Evolutionary conservation across 768 basidiomycete species (phyloP).

Genomic region (Chlorophyllum brunneum): DNA sequence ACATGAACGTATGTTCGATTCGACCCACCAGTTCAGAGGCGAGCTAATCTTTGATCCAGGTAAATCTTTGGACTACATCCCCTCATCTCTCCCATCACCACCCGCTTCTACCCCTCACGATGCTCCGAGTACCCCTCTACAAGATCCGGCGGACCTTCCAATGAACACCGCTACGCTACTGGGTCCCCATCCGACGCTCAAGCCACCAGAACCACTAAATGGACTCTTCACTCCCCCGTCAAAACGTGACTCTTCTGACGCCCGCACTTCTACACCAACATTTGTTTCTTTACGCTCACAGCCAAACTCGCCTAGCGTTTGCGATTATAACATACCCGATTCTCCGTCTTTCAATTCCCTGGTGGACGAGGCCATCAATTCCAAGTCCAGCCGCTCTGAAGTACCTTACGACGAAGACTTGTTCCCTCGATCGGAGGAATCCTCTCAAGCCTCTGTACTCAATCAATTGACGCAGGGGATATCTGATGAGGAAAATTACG

Average conservation of each 20-base stretch:
- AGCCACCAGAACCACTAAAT: neutral
- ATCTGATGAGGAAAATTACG: conserved; percentile 17
- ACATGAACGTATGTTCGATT: neutral
- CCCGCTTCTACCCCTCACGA: conserved; percentile 12
- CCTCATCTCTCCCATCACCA: conserved; percentile 14
- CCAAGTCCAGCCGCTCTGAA: neutral
- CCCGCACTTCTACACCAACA: conserved; percentile 12
- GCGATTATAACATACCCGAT: conserved; percentile 7
- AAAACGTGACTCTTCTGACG: neutral
- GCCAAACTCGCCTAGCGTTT: conserved; percentile 11
- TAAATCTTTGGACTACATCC: neutral
- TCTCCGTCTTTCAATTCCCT: conserved; percentile 13
- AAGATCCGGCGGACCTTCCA: neutral
- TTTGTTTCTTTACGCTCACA: conserved; percentile 27
- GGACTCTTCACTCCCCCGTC: conserved; percentile 5
- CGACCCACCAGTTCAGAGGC: neutral
- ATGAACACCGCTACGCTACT: neutral
- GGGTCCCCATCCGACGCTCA: neutral
- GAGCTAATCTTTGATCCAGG: neutral
- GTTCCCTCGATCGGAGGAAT: conserved; percentile 16
- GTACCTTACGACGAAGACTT: conserved; percentile 2
- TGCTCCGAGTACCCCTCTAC: neutral
- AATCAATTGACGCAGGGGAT: conserved; percentile 44
- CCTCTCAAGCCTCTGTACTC: conserved; percentile 38
- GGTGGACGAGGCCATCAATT: conserved; percentile 14